Evolutionary conservation across 768 basidiomycete genomes (phyloP).

Genomic region (Rhodotorula sphaerocarpa): DNA sequence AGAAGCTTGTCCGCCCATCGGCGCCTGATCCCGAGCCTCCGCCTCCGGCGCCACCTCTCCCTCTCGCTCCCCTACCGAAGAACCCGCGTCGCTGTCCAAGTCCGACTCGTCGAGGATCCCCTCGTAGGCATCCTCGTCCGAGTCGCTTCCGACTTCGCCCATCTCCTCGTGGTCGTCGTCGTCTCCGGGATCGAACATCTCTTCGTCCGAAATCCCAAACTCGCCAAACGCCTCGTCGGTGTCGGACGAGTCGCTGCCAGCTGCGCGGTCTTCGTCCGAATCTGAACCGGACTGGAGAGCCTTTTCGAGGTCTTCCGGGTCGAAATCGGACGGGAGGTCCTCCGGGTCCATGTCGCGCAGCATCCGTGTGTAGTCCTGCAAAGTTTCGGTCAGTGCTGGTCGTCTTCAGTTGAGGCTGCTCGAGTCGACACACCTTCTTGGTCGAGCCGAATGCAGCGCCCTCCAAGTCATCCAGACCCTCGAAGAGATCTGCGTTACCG

Average conservation of each 20-base stretch:
- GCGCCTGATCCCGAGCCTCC: neutral
- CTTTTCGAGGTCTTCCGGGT: conserved; percentile 7
- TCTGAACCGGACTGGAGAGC: conserved; percentile 21
- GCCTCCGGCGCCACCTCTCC: conserved; percentile 9
- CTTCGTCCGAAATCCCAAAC: conserved; percentile 18
- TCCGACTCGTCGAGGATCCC: conserved; percentile 43
- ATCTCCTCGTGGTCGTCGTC: conserved; percentile 22
- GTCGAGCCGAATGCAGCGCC: conserved; percentile 40
- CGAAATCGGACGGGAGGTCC: conserved; percentile 20
- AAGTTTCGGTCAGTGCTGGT: neutral
- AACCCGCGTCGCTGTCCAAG: conserved; percentile 42
- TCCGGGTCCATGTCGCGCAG: conserved; percentile 38
- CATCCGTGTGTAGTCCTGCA: conserved; percentile 34
- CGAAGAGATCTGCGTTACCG: conserved; percentile 50
- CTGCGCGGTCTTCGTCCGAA: conserved; percentile 29
- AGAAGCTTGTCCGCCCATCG: too few relatives aligned
- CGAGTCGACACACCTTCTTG: conserved; percentile 41
- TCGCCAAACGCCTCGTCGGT: conserved; percentile 26
- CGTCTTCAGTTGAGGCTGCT: neutral
- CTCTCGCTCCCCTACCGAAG: conserved; percentile 40
- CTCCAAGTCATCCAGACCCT: conserved; percentile 48
- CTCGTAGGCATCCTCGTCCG: conserved; percentile 38
- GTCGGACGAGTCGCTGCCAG: conserved; percentile 8
- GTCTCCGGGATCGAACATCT: conserved; percentile 25
- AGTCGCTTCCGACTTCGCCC: conserved; percentile 25